These are phyloP conservation scores for Trichosanthes truncata DNA, from an alignment of 306 rosid species.

Conservation along the genomic window DNA sequence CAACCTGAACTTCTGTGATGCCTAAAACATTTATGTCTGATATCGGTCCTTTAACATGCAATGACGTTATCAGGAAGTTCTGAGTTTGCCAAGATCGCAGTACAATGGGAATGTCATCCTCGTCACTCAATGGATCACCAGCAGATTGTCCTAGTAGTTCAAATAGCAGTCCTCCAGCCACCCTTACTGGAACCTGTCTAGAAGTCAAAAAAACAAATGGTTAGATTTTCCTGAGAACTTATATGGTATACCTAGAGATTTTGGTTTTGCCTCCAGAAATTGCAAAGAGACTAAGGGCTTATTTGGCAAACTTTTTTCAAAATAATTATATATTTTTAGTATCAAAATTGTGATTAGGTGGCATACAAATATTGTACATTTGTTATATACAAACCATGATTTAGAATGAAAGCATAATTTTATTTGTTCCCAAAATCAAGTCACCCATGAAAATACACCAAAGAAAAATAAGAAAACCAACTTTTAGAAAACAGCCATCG, in stretches of 20 bases:
- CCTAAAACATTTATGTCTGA: conserved; percentile 64
- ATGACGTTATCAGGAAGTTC: conserved; percentile 66
- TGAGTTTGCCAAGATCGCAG: conserved; percentile 96
- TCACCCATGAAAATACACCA: not conserved
- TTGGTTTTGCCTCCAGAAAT: not conserved
- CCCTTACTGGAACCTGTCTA: conserved; percentile 86
- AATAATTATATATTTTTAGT: not conserved
- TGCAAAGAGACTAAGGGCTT: not conserved
- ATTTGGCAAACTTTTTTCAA: not conserved
- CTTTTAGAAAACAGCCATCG: not conserved
- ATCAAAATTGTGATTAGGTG: not conserved
- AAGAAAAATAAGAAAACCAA: not conserved
- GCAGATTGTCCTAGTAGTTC: conserved; percentile 94
- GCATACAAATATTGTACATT: not conserved
- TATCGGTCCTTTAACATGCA: conserved; percentile 65
- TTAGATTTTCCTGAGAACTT: not conserved
- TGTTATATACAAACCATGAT: not conserved
- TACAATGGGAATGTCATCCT: conserved; percentile 88
- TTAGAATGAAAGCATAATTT: not conserved
- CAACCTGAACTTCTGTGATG: conserved; percentile 90
- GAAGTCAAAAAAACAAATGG: not conserved
- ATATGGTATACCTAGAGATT: not conserved
- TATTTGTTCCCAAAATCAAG: not conserved
- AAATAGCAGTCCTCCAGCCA: conserved; percentile 85
- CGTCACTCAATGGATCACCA: conserved; percentile 74